Evolutionary conservation across 169 alveolate genomes (phyloP).

Genomic region (Plasmodium sp.): DNA sequence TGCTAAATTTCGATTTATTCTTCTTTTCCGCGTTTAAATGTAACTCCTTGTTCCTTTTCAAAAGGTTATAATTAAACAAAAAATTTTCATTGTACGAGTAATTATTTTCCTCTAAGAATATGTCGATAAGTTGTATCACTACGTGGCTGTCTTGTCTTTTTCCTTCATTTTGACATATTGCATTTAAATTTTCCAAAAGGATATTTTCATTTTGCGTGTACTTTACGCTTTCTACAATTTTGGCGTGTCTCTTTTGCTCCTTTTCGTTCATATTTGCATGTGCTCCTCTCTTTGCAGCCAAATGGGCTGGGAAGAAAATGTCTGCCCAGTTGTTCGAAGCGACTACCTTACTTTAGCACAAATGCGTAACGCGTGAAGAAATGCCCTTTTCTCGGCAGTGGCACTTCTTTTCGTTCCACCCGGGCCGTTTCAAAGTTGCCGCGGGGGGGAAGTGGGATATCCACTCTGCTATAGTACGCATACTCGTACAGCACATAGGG

Average conservation of each 20-base stretch:
- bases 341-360: background rate
- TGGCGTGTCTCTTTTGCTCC: slow-evolving; percentile 19
- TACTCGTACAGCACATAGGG: background rate
- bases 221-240: slow-evolving; percentile 32
- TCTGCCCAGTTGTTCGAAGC: background rate
- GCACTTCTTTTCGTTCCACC: background rate
- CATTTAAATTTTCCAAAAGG: slow-evolving; percentile 66
- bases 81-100: slow-evolving; percentile 66
- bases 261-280: slow-evolving; percentile 48
- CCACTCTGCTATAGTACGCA: background rate
- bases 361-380: background rate
- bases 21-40: slow-evolving; percentile 10
- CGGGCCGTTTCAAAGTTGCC: background rate
- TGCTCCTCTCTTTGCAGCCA: background rate
- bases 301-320: background rate
- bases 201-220: slow-evolving; percentile 59
- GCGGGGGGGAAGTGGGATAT: background rate
- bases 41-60: slow-evolving; percentile 47
- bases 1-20: slow-evolving; percentile 36
- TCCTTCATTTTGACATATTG: slow-evolving; percentile 15
- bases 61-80: slow-evolving; percentile 41
- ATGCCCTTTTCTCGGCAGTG: background rate
- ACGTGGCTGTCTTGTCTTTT: slow-evolving; percentile 20
- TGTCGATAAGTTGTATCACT: slow-evolving; percentile 56
- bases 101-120: slow-evolving; percentile 62